Evolutionary conservation across 2,329 filamentous ascomycete species (phyloP), one percentile per base, ranked within the genome.

Genomic region (Sphaerulina musiva): DNA sequence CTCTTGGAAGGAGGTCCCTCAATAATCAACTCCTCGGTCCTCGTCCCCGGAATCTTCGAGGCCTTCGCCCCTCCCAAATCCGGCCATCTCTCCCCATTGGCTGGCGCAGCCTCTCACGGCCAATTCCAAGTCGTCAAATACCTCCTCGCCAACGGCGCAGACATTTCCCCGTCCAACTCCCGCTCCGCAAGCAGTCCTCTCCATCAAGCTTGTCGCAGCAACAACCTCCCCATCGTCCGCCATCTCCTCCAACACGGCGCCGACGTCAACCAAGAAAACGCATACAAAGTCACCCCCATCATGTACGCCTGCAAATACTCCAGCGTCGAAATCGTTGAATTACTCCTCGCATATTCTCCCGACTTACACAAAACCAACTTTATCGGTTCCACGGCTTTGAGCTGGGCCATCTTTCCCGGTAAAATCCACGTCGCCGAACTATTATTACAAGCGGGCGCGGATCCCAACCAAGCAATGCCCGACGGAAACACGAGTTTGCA

Each of bases 291-390:
- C 14, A 66, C 66, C 1, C 63, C 66, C 1, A 53, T 67, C 23
- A 69, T 69, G 67, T 68, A 68, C 61, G 66, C 67, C 9, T 63
- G 59, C 46, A 66, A 66, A 40, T 65, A 68, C 51, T 51, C 51
- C 31, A 61, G 57, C 12, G 48, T 52, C 2, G 57, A 60, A 1
- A 57, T 68, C 36, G 56, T 68, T 29, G 46, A 55, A 7, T 58
- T 68, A 2, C 42, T 68, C 6, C 60, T 69, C 2, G 55, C 56
- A 14, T 60, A 65, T 55, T 46, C 54, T 9, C 67, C 66, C 1
- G 56, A 67, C 34, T 57, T 68, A n/a, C 46, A 55, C 42, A 57
- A 57, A 29, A 32, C 55, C 8, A 63, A 62, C 6, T 67, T 67
- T 58, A 67, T 69, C 53, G 61, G 62, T n/a, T 59, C 62, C 10